Evolutionary conservation across 495 filamentous ascomycete species (phyloP), one percentile per base, ranked within the genome.

Genomic region (Saxophila tyrrhenica): DNA sequence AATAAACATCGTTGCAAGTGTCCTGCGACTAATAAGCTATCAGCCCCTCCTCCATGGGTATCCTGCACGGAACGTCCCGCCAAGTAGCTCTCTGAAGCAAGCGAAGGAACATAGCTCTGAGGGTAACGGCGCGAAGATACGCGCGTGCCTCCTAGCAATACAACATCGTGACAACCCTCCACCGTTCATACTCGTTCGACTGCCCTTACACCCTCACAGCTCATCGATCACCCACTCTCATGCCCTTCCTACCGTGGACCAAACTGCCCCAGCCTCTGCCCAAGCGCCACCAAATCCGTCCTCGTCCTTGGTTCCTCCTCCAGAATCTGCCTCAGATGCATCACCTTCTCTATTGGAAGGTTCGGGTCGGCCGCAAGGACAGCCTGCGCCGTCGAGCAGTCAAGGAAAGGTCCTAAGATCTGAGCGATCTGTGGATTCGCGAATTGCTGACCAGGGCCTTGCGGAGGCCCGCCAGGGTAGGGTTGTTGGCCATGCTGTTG

Each of bases 261-360:
- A 44, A 17, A 9, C 41, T 44, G 7, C 19, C 41, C 19, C 41
- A 65, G 24, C 23, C 51, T 48, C 49, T 13, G 25, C 11, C 29
- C 38, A 42, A 70, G 59, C 13, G 60, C 55, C 10, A 20, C 42
- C 24, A 69, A 56, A 53, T 68, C 58, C 25, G 46, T 57, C 46
- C 62, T 29, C 43, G 65, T 56, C 20, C 38, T 50, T 0, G 63
- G 62, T 39, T 59, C 58, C 49, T 58, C 52, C 41, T 64, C 62
- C 38, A 70, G 17, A 35, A 70, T 64, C 20, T 56, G 50, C 29
- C 54, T 46, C 54, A 70, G 51, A 50, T 66, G 63, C 42, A 25
- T 13, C 61, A 70, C 41, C 49, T 64, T 56, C 15, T 57, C 48
- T 22, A 56, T 51, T 1, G 29, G 23, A 22, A 65, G 63, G n/a